Percentiles rank a stretch among this genome's conserved stretches.
Conservation (phyloP, 2,329 filamentous ascomycete species). For the Rutstroemia sydowiana region DNA sequence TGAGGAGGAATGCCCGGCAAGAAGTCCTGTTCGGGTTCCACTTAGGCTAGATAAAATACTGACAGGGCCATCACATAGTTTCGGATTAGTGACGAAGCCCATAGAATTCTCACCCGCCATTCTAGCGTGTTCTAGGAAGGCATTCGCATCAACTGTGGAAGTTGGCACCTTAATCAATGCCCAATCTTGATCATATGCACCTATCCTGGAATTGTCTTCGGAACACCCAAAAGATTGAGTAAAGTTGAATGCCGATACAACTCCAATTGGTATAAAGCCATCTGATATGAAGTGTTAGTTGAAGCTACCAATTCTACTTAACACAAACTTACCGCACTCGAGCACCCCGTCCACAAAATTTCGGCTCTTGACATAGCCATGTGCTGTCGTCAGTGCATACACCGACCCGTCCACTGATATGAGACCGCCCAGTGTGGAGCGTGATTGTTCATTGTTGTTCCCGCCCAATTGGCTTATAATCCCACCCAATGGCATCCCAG, state of each 20-base stretch:
- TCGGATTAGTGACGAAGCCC: not conserved
- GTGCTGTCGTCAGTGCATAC: not conserved
- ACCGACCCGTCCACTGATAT: not conserved
- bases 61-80: not conserved
- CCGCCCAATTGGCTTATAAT: not conserved
- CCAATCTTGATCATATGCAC: not conserved
- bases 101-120: not conserved
- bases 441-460: not conserved
- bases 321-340: not conserved
- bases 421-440: not conserved
- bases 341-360: not conserved
- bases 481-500: not conserved
- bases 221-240: too few species aligned
- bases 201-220: too few species aligned
- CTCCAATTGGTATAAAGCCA: too few species aligned
- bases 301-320: too few species aligned
- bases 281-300: too few species aligned
- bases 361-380: not conserved
- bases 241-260: too few species aligned
- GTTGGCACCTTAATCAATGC: not conserved
- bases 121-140: not conserved
- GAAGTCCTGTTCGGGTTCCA: not conserved
- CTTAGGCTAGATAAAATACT: not conserved
- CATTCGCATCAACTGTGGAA: not conserved
- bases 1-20: not conserved